phyloP scores from a whole-genome alignment of 768 basidiomycete genomes.

The Tremella fuciformis region DNA sequence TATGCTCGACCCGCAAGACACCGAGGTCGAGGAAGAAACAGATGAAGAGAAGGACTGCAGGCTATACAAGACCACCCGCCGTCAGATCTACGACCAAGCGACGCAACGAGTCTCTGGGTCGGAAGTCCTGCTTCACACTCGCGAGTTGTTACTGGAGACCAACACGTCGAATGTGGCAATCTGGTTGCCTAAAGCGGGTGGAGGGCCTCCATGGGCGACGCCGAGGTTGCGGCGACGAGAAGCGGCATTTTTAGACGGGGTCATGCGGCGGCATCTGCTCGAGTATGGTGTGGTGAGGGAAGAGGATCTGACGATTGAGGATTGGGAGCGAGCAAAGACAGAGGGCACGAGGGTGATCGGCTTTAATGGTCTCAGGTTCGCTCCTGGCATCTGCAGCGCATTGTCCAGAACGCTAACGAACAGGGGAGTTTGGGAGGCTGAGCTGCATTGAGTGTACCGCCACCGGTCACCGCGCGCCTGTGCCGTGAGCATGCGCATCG shows the following conservation, averaged over 20 bases:
- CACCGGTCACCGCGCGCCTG: no score
- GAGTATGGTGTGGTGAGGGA: slow-evolving; percentile 24
- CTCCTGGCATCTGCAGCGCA: neutral
- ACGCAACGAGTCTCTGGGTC: slow-evolving; percentile 20
- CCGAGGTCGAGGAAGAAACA: slow-evolving; percentile 4
- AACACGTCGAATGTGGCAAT: slow-evolving; percentile 44
- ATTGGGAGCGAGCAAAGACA: slow-evolving; percentile 15
- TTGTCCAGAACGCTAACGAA: neutral
- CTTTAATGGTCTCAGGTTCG: slow-evolving; percentile 43
- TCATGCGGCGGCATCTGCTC: slow-evolving; percentile 37
- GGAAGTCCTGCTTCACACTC: slow-evolving; percentile 39
- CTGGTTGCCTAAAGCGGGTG: slow-evolving; percentile 8
- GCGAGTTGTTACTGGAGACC: slow-evolving; percentile 30
- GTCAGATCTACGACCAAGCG: slow-evolving; percentile 34
- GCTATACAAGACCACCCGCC: slow-evolving; percentile 35
- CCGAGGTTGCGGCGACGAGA: slow-evolving; percentile 15
- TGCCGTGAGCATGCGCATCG: neutral
- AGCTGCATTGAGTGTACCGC: slow-evolving; percentile 9
- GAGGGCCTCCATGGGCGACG: slow-evolving; percentile 28
- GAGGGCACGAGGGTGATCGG: slow-evolving; percentile 34
- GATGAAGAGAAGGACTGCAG: slow-evolving; percentile 18
- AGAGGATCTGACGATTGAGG: slow-evolving; percentile 31
- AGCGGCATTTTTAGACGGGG: slow-evolving; percentile 32
- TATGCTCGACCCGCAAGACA: slow-evolving; percentile 17
- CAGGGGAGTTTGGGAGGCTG: slow-evolving; percentile 39